Percentiles rank a stretch among this genome's conserved stretches.
Evolutionary conservation across 768 basidiomycete genomes (phyloP).

Genomic region (Amanita molliuscula): DNA sequence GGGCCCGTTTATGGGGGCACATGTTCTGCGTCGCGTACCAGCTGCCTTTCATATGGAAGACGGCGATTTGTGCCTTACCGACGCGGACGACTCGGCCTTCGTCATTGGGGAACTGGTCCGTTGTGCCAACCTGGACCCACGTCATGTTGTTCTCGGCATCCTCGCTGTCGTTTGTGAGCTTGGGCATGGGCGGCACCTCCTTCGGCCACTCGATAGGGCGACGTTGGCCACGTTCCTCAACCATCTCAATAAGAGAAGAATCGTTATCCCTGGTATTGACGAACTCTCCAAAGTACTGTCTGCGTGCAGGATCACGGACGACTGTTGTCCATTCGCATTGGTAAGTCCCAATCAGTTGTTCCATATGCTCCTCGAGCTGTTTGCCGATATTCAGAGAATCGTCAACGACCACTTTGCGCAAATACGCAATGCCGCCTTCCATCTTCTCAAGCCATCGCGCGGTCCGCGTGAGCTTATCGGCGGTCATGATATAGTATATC

Average conservation of each 20-base stretch:
- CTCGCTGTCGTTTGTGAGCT: constrained; percentile 35
- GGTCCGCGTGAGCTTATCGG: constrained; percentile 62
- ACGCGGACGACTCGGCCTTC: constrained; percentile 40
- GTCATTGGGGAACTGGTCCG: background rate
- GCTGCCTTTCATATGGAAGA: constrained; percentile 49
- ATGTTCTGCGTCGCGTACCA: constrained; percentile 66
- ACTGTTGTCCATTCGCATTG: constrained; percentile 63
- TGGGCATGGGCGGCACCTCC: constrained; percentile 29
- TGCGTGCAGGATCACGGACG: constrained; percentile 26
- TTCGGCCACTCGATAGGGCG: constrained; percentile 66
- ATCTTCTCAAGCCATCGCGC: constrained; percentile 66
- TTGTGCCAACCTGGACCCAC: constrained; percentile 12
- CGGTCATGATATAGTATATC: constrained; percentile 62
- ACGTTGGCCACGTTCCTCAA: constrained; percentile 50
- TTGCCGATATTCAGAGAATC: constrained; percentile 66
- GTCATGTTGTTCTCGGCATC: constrained; percentile 11
- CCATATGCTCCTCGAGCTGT: constrained; percentile 59
- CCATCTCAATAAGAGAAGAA: constrained; percentile 32
- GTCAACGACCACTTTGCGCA: constrained; percentile 53
- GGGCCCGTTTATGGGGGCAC: constrained; percentile 43
- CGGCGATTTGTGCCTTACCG: constrained; percentile 56
- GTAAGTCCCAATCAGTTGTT: constrained; percentile 52
- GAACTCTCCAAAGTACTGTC: constrained; percentile 23
- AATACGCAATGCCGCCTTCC: constrained; percentile 59
- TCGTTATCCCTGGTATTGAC: constrained; percentile 47